Base-by-base conservation (phyloP, 129 eudicot genomes). In the Tanacetum coccineum region DNA sequence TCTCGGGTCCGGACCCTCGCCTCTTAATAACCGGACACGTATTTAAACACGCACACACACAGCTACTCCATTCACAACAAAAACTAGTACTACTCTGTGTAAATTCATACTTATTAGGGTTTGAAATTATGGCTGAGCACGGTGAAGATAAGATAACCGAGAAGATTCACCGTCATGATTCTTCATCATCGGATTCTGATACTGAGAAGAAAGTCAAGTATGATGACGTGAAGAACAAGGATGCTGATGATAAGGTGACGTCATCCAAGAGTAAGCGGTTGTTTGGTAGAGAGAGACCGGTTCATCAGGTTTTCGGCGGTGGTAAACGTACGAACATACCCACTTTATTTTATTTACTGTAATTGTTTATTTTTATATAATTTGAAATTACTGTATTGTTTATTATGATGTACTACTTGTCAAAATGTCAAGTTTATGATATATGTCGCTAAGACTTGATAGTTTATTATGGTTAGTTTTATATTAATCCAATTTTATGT, bases 301-400 rank as follows among this genome's bases (percentile, higher is more conserved):
- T 89, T 70, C 96, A 86, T 70, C 71, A 83, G 77, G 87, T 84
- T n/a, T 76, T 89, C 18, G 96, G 95, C 50, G 96, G 95, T 20
- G 95, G 95, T 56, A 86, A 84, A 75, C 91, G 95, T 89, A 78
- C 20, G 85, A 10, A 57, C 42, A 36, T 0, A 36, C 42, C 50
- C 42, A 32, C 3, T 2, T 39, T 6, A 9, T 39, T 17, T 3
- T 49, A 17, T 21, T 67, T 7, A 44, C n/a, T n/a, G n/a, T n/a
- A n/a, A n/a, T n/a, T n/a, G n/a, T n/a, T n/a, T n/a, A n/a, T n/a
- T n/a, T n/a, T n/a, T n/a, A n/a, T n/a, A n/a, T n/a, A n/a, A n/a
- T n/a, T n/a, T n/a, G n/a, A n/a, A n/a, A n/a, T n/a, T n/a, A n/a
- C n/a, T n/a, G n/a, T n/a, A n/a, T n/a, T n/a, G n/a, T n/a, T n/a